These are phyloP conservation scores for Thuidium tamariscinum DNA, from an alignment of 225 moss, liverwort and hornwort species.

Conservation along the genomic window DNA sequence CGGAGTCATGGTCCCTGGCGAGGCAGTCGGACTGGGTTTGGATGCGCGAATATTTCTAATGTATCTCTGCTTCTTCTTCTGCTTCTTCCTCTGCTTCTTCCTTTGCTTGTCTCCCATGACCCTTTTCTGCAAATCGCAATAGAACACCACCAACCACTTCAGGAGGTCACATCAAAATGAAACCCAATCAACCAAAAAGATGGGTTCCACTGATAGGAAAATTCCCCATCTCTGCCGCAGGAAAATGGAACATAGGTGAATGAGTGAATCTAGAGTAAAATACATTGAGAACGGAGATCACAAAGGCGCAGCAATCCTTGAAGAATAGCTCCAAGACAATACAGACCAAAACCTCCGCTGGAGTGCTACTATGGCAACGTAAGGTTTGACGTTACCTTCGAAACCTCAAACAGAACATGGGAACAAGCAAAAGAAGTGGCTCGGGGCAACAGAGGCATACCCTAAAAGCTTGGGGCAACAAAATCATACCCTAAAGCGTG, in stretches of 20 bases:
- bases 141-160: neutral
- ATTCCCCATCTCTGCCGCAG: neutral
- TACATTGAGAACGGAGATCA: neutral
- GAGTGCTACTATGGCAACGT: neutral
- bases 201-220: no score
- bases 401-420: neutral
- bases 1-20: neutral
- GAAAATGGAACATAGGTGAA: neutral
- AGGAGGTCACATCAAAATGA: neutral
- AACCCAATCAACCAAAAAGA: neutral
- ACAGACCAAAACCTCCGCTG: neutral
- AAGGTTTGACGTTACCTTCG: neutral
- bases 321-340: neutral
- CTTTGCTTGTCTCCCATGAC: constrained; percentile 12
- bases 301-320: neutral
- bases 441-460: neutral
- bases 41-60: neutral
- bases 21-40: neutral
- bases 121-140: neutral
- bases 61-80: constrained; percentile 8
- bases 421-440: neutral
- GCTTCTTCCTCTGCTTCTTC: constrained; percentile 1
- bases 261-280: neutral
- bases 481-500: neutral
- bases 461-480: neutral